These are phyloP conservation scores for Curvularia spicifera DNA, from an alignment of 2,329 filamentous ascomycete genomes.

Conservation along the genomic window DNA sequence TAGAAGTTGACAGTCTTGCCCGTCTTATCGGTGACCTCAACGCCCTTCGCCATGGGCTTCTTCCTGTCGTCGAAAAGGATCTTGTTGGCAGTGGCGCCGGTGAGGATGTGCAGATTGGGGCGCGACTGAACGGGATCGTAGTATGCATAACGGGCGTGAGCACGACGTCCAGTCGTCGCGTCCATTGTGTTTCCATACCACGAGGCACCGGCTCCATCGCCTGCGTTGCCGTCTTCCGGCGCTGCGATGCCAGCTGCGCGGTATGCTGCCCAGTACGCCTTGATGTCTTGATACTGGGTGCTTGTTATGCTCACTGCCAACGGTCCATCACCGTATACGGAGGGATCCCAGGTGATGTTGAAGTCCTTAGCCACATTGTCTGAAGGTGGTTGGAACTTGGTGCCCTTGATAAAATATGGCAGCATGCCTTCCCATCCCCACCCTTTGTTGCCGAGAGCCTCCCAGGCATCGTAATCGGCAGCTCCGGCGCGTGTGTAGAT, in stretches of 20 bases:
- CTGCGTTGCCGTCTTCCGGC: slow-evolving; percentile 32
- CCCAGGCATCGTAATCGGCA: slow-evolving; percentile 60
- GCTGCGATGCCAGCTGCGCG: slow-evolving; percentile 28
- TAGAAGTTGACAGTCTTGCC: slow-evolving; percentile 20
- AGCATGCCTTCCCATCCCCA: slow-evolving; percentile 63
- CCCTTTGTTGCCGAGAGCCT: slow-evolving; percentile 62
- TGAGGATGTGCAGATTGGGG: slow-evolving; percentile 37
- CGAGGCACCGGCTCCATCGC: slow-evolving; percentile 23
- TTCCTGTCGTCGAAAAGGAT: slow-evolving; percentile 28
- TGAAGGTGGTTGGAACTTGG: slow-evolving; percentile 36
- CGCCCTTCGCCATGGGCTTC: slow-evolving; percentile 27
- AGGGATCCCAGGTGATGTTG: slow-evolving; percentile 39
- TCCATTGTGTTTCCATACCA: slow-evolving; percentile 42
- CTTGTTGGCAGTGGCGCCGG: slow-evolving; percentile 28
- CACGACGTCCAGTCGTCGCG: slow-evolving; percentile 29
- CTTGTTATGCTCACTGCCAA: slow-evolving; percentile 35
- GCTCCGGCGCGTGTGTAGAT: slow-evolving; percentile 43
- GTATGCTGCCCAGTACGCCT: slow-evolving; percentile 35
- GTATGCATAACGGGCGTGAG: slow-evolving; percentile 39
- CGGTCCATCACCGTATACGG: slow-evolving; percentile 34
- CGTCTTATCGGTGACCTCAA: slow-evolving; percentile 25
- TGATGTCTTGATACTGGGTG: slow-evolving; percentile 38
- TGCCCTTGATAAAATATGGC: slow-evolving; percentile 38
- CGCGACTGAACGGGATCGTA: slow-evolving; percentile 37
- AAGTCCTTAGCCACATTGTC: slow-evolving; percentile 25